These are phyloP conservation scores for Dendryphion nanum DNA, from an alignment of 2,329 filamentous ascomycete species.

Conservation along the genomic window DNA sequence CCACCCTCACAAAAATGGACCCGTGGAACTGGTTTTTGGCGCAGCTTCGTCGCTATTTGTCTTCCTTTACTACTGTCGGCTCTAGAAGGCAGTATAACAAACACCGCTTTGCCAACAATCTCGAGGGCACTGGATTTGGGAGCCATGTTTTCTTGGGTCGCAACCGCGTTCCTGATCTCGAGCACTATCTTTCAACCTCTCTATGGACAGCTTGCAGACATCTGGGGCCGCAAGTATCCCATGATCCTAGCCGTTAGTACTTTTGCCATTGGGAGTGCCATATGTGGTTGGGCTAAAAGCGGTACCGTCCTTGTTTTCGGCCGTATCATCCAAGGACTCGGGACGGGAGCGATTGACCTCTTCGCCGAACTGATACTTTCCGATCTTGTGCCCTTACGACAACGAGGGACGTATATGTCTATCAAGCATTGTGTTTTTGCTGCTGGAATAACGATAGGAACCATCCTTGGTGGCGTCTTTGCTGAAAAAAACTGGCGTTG, in stretches of 20 bases:
- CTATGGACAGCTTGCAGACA: slow-evolving; percentile 51
- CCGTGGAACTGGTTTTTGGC: no score
- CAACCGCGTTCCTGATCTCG: slow-evolving; percentile 26
- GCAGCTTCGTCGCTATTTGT: slow-evolving; percentile 28
- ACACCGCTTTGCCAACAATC: slow-evolving; percentile 45
- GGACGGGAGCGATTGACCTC: slow-evolving; percentile 47
- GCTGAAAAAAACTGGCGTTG: slow-evolving; percentile 44
- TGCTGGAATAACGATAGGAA: slow-evolving; percentile 26
- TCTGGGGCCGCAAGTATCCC: slow-evolving; percentile 52
- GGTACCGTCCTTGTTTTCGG: slow-evolving; percentile 53
- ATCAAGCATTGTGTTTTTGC: slow-evolving; percentile 27
- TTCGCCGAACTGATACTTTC: slow-evolving; percentile 51
- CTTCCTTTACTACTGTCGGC: slow-evolving; percentile 32
- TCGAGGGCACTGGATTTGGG: slow-evolving; percentile 21
- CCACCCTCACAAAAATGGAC: no score
- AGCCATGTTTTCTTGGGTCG: slow-evolving; percentile 24
- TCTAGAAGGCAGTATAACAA: slow-evolving; percentile 40
- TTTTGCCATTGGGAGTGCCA: slow-evolving; percentile 54
- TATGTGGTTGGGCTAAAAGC: slow-evolving; percentile 50
- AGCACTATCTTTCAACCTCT: slow-evolving; percentile 50
- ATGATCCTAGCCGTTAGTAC: slow-evolving; percentile 41
- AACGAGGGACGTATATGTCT: slow-evolving; percentile 44
- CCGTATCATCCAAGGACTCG: slow-evolving; percentile 58
- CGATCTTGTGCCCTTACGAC: slow-evolving; percentile 49
- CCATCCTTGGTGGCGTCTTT: slow-evolving; percentile 32